These are phyloP conservation scores for Ehretia macrophylla DNA, from an alignment of 257 asterid genomes.

Conservation along the genomic window DNA sequence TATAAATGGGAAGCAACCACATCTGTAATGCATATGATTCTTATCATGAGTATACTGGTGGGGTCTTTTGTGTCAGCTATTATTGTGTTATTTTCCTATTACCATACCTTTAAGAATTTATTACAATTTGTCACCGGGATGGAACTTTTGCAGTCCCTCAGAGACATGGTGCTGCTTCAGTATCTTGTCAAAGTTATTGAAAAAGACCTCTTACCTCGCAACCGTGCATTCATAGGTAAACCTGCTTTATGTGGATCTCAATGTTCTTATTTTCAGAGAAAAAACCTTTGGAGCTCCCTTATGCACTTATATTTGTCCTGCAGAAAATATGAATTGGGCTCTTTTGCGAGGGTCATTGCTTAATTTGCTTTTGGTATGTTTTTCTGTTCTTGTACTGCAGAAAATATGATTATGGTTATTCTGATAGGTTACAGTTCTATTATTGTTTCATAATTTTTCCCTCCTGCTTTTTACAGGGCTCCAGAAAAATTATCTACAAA, in stretches of 20 bases:
- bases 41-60: not conserved
- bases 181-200: constrained; percentile 75
- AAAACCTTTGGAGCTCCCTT: constrained; percentile 1
- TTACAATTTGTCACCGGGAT: too few relatives aligned
- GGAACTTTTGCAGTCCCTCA: constrained; percentile 50
- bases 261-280: not conserved
- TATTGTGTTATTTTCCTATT: too few relatives aligned
- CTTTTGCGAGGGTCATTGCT: constrained; percentile 69
- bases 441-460: not conserved
- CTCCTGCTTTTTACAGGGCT: constrained; percentile 51
- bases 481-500: constrained; percentile 71
- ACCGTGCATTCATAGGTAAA: constrained; percentile 52
- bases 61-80: not conserved
- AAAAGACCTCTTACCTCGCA: constrained; percentile 67
- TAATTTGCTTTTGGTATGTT: constrained; percentile 71
- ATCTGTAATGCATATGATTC: too few relatives aligned
- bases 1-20: too few relatives aligned
- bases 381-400: constrained; percentile 2
- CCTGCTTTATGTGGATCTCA: not conserved
- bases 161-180: constrained; percentile 71
- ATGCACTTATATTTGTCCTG: constrained; percentile 15
- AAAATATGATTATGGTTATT: not conserved
- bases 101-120: too few relatives aligned
- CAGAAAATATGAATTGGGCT: constrained; percentile 74
- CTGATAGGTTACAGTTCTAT: not conserved